Evolutionary conservation across 1,284 basidiomycete species (phyloP).

Genomic region (Malassezia pachydermatis): DNA sequence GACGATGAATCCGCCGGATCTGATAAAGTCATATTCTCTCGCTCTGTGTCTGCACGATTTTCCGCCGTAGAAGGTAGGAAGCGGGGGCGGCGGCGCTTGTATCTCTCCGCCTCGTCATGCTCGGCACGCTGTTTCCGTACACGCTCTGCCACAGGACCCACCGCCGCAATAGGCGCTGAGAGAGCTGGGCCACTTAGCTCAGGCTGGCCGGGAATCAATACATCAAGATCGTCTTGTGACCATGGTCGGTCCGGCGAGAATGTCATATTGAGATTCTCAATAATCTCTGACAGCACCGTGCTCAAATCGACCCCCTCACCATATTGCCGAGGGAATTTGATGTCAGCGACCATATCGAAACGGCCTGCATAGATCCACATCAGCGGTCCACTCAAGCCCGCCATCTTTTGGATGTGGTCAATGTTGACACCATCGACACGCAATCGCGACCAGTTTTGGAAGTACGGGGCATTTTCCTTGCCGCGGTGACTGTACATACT

Average conservation of each 20-base stretch:
- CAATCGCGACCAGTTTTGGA: constrained; percentile 85
- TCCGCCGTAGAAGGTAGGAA: neutral
- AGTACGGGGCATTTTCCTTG: constrained; percentile 50
- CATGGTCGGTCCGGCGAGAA: constrained; percentile 15
- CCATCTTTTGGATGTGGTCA: constrained; percentile 82
- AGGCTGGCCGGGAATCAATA: constrained; percentile 76
- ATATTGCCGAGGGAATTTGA: constrained; percentile 82
- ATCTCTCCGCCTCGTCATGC: constrained; percentile 1
- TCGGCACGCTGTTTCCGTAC: constrained; percentile 28
- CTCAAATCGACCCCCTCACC: constrained; percentile 63
- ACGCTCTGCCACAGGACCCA: constrained; percentile 35
- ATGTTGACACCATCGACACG: constrained; percentile 93
- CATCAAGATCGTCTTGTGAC: constrained; percentile 18
- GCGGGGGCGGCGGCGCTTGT: neutral
- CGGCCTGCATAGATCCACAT: constrained; percentile 96
- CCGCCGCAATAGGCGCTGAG: constrained; percentile 56
- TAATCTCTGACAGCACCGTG: constrained; percentile 78
- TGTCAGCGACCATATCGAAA: constrained; percentile 86
- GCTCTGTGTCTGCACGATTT: neutral
- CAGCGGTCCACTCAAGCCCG: constrained; percentile 65
- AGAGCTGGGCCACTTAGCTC: constrained; percentile 77
- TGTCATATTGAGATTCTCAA: constrained; percentile 61
- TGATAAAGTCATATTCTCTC: no score
- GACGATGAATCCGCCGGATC: neutral
- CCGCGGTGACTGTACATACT: constrained; percentile 11